Conservation (phyloP, 2,329 filamentous ascomycete species). For the Fusarium euwallaceae region DNA sequence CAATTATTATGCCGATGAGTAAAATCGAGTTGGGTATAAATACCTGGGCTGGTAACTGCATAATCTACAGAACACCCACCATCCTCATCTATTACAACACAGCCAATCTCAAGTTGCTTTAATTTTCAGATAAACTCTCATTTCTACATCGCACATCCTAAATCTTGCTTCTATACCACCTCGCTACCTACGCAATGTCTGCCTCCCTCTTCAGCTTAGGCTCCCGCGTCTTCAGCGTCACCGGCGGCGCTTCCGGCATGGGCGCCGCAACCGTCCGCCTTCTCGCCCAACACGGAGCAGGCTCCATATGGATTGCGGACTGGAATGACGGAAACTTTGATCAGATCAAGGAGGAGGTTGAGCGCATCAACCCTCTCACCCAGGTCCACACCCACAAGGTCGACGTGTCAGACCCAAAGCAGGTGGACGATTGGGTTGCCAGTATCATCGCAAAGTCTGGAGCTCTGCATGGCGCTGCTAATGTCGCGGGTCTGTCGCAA, state of each 20-base stretch:
- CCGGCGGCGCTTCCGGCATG: neutral
- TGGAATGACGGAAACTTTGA: neutral
- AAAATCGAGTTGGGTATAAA: neutral
- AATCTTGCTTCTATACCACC: neutral
- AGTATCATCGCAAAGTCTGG: neutral
- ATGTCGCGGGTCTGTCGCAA: neutral
- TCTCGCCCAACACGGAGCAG: neutral
- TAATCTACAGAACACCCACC: neutral
- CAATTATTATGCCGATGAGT: neutral
- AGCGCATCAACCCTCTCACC: slow-evolving; percentile 2
- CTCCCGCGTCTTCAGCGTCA: neutral
- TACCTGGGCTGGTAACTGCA: neutral
- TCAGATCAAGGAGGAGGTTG: neutral
- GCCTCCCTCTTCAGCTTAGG: neutral
- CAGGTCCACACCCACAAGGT: neutral
- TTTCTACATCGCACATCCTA: neutral
- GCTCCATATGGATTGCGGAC: neutral
- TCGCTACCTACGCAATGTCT: neutral
- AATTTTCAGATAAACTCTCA: neutral
- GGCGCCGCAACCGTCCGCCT: neutral
- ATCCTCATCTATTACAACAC: neutral
- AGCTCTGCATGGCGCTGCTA: neutral
- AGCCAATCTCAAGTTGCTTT: neutral
- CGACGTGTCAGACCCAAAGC: neutral
- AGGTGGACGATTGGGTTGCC: neutral